phyloP scores from a whole-genome alignment of 345 rosid species.

The Linum trigynum region DNA sequence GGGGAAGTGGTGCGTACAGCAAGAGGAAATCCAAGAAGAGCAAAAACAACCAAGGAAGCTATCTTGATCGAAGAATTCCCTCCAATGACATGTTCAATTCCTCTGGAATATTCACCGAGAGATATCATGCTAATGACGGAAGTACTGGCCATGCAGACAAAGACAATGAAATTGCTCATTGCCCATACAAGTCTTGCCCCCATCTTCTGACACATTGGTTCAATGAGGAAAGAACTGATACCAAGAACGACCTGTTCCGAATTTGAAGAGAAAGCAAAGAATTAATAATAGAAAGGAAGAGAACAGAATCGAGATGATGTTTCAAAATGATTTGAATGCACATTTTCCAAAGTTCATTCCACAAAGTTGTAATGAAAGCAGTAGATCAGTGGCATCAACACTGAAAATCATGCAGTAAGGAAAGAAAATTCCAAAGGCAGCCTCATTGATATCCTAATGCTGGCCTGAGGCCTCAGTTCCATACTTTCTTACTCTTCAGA shows the following conservation, averaged over 20 bases:
- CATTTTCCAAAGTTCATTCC: too few species aligned
- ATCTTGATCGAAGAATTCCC: slow-evolving; percentile 52
- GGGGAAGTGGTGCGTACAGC: slow-evolving; percentile 50
- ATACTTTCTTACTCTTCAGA: too few species aligned
- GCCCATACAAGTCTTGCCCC: slow-evolving; percentile 91
- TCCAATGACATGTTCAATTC: slow-evolving; percentile 46
- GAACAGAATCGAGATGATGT: background rate
- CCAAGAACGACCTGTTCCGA: slow-evolving; percentile 79
- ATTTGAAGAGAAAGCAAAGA: background rate
- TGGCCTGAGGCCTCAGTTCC: too few species aligned
- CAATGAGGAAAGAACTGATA: slow-evolving; percentile 73
- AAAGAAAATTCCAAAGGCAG: too few species aligned
- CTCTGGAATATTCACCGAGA: slow-evolving; percentile 38
- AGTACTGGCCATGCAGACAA: slow-evolving; percentile 77
- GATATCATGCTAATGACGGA: slow-evolving; percentile 74
- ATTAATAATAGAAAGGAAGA: background rate
- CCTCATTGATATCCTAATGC: too few species aligned
- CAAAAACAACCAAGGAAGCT: slow-evolving; percentile 65
- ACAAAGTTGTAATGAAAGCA: too few species aligned
- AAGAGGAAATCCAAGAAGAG: slow-evolving; percentile 93
- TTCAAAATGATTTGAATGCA: background rate
- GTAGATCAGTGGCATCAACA: too few species aligned
- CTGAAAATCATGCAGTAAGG: too few species aligned
- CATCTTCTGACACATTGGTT: slow-evolving; percentile 79
- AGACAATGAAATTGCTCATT: slow-evolving; percentile 70